Evolutionary conservation across 2,329 filamentous ascomycete genomes (phyloP), one percentile per base, ranked within the genome.

Genomic region (Capronia epimyces): DNA sequence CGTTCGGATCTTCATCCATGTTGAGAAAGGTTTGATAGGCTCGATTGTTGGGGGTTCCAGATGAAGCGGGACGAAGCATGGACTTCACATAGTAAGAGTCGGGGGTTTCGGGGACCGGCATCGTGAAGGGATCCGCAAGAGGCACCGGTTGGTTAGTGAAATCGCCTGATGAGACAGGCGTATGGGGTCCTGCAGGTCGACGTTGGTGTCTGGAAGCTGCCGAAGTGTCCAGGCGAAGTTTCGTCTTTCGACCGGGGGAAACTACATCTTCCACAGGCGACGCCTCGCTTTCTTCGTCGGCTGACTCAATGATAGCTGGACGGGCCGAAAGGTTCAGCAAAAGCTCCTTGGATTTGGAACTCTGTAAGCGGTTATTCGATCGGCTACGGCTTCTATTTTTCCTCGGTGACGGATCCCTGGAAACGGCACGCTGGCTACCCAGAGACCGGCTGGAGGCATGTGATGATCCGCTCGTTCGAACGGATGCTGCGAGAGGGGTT

Each of bases 21-120:
- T 65, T 57, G 18, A 65, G 50, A 51, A 62, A 62, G 21, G 60
- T 62, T 6, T 58, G 58, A 47, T 60, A 50, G 7, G 49, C 47
- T 40, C 49, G 56, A 39, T 53, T 61, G 31, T 61, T 53, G 24
- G 39, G 41, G n/a, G 53, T 53, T 12, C 55, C 58, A 9, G 51
- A 39, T n/a, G 53, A 59, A n/a, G 45, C 42, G 10, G 57, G 55
- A 37, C 60, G 43, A 29, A 57, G 50, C 49, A 58, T 58, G 15
- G 59, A 51, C 34, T 56, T 56, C 18, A 57, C 58, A 47, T 50
- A 56, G 36, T 52, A 56, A 2, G 59, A 62, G 32, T 62, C 59
- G 9, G 59, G 59, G 13, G 59, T 62, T 46, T 58, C 56, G 22
- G 58, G 59, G 12, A 62, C 49, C 10, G 27, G 43, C 1, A 51